Percentiles rank a stretch among this genome's conserved stretches.
Evolutionary conservation across 1,284 basidiomycete species (phyloP).

Genomic region (Leccinum fallax): DNA sequence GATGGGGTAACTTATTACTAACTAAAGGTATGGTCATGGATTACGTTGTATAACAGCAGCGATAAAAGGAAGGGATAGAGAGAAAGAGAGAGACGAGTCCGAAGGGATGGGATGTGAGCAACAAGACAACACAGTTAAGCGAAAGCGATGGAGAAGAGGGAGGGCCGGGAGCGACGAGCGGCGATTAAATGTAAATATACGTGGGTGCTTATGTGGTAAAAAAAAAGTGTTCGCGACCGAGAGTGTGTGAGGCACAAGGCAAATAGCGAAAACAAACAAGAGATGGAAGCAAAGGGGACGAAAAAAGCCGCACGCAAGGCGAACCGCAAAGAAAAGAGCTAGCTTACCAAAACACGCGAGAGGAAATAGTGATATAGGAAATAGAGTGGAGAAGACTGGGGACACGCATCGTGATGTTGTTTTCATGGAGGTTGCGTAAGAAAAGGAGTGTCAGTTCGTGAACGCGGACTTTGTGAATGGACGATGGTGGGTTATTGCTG

Average conservation of each 20-base stretch:
- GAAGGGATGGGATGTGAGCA: conserved; percentile 2
- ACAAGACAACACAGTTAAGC: conserved; percentile 28
- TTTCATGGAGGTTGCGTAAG: conserved; percentile 30
- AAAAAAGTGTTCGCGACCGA: not conserved
- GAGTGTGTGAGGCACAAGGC: not conserved
- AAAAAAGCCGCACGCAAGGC: conserved; percentile 3
- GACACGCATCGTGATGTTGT: conserved; percentile 23
- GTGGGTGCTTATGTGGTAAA: conserved; percentile 16
- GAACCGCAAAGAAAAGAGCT: not conserved
- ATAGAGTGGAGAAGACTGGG: not conserved
- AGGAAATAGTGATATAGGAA: not conserved
- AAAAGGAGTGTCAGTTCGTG: conserved; percentile 6
- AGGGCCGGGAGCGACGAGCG: conserved; percentile 1
- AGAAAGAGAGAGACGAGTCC: not conserved
- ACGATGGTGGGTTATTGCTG: not conserved
- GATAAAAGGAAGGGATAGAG: not conserved
- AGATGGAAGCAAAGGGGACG: not conserved
- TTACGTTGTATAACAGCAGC: conserved; percentile 1
- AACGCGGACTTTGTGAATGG: conserved; percentile 3
- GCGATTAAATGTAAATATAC: conserved; percentile 21
- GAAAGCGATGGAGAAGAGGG: conserved; percentile 13
- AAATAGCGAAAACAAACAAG: conserved; percentile 7
- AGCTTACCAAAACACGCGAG: not conserved
- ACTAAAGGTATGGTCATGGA: not conserved
- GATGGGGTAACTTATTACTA: conserved; percentile 1